These are phyloP conservation scores for Rubroboletus satanas DNA, from an alignment of 768 basidiomycete species.

Conservation along the genomic window DNA sequence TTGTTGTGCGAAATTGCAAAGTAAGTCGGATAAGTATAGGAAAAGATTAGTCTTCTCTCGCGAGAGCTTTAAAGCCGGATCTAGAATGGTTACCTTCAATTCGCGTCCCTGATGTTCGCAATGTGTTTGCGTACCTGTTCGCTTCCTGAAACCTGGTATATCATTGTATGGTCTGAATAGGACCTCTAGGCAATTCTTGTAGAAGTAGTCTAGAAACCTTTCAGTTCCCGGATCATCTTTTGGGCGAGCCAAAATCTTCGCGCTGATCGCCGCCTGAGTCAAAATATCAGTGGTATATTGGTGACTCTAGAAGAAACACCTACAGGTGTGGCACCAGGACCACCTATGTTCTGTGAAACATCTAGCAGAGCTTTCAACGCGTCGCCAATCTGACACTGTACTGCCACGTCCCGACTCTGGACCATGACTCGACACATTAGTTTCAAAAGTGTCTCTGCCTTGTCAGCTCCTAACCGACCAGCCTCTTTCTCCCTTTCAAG, in stretches of 20 bases:
- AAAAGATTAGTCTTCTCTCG: slow-evolving; percentile 80
- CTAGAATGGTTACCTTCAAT: slow-evolving; percentile 30
- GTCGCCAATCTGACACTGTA: slow-evolving; percentile 90
- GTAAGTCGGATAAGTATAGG: slow-evolving; percentile 85
- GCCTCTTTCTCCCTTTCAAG: slow-evolving; percentile 61
- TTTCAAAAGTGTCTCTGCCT: slow-evolving; percentile 70
- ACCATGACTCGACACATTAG: slow-evolving; percentile 75
- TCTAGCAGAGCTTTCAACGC: slow-evolving; percentile 81
- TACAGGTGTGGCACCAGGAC: slow-evolving; percentile 37
- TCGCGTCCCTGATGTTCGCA: not conserved
- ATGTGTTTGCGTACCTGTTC: slow-evolving; percentile 35
- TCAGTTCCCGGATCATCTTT: slow-evolving; percentile 88
- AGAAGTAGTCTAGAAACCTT: slow-evolving; percentile 90
- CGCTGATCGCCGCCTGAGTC: slow-evolving; percentile 28
- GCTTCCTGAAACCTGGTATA: slow-evolving; percentile 62
- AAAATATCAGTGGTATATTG: slow-evolving; percentile 4
- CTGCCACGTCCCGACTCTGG: slow-evolving; percentile 75
- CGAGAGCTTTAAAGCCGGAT: slow-evolving; percentile 50
- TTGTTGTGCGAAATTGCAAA: slow-evolving; percentile 83
- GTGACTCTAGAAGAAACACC: slow-evolving; percentile 8
- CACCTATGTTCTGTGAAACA: slow-evolving; percentile 47
- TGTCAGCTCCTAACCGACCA: slow-evolving; percentile 54
- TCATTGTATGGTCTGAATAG: slow-evolving; percentile 77
- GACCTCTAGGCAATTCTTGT: slow-evolving; percentile 74
- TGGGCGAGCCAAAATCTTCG: slow-evolving; percentile 49